Base-by-base conservation (phyloP, 1,284 basidiomycete species). In the Entoloma clypeatum region DNA sequence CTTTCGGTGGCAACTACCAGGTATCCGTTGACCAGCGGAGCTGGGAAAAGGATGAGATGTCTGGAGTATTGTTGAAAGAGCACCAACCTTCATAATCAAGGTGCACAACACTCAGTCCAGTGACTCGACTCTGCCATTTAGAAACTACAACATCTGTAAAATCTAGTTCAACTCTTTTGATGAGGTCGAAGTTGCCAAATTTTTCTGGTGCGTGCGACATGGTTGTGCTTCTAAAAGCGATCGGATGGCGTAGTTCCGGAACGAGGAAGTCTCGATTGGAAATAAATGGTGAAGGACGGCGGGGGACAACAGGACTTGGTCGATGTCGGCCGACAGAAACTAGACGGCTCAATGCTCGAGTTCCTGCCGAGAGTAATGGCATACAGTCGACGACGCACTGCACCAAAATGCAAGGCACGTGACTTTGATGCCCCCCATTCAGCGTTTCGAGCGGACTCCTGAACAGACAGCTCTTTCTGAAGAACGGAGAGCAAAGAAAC, bases 1-100 rank as follows among this genome's bases (percentile, higher is more conserved):
- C 90, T 99, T 72, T 99, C 96, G 8, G 93, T 96, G 5, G 81
- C 81, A 28, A 97, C 81, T 7, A 88, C 85, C 58, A 96, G 94
- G 64, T 94, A 96, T 3, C 92, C 92, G 58, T 95, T 92, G 5
- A 95, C 83, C 43, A 95, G 77, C 4, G 92, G 82, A 51, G 92
- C 90, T 92, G 41, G 39, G 22, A 22, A 43, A 35, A 45, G 45
- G 13, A 29, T 22, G 7, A 38, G 24, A 30, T 18, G 42, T 37
- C 7, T n/a, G 27, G 16, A 30, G 31, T 11, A 33, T 23, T 30
- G 26, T 29, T 36, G 21, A 17, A 30, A 19, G 22, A 29, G 17
- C 13, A 44, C 52, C 46, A 41, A 86, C 88, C 85, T 57, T 92
- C 81, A 61, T 92, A 92, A 60, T 89, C 85, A 14, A 90, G 66